Evolutionary conservation across 2,329 filamentous ascomycete genomes (phyloP).

Genomic region (Stagonosporopsis vannaccii): DNA sequence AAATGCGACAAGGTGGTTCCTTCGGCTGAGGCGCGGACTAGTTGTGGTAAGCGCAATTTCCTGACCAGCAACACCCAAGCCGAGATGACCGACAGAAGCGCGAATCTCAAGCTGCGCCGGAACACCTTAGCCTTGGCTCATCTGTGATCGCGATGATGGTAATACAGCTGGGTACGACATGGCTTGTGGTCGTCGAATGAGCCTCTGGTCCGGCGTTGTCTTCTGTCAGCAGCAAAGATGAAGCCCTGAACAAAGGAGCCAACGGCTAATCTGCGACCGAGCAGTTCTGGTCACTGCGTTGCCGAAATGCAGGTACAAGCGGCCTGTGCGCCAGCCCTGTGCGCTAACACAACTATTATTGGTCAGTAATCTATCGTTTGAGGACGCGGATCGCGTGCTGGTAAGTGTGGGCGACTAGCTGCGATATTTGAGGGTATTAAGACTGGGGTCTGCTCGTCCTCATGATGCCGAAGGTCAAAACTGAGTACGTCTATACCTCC

Average conservation of each 20-base stretch:
- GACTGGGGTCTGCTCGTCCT: slow-evolving; percentile 5
- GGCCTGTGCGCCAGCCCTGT: slow-evolving; percentile 24
- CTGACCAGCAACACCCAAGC: slow-evolving; percentile 5
- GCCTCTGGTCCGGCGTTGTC: not conserved
- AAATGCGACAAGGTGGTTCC: slow-evolving; percentile 16
- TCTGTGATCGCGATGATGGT: not conserved
- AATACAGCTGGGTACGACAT: not conserved
- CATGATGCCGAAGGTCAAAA: not conserved
- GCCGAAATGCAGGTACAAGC: slow-evolving; percentile 34
- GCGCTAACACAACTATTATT: slow-evolving; percentile 23
- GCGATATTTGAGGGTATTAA: slow-evolving; percentile 22
- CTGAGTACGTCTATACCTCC: not conserved
- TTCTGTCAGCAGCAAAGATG: slow-evolving; percentile 15
- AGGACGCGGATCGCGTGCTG: slow-evolving; percentile 21
- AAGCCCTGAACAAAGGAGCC: slow-evolving; percentile 14
- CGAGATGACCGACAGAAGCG: slow-evolving; percentile 4
- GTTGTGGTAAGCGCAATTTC: slow-evolving; percentile 18
- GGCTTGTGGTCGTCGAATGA: not conserved
- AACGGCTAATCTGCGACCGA: slow-evolving; percentile 27
- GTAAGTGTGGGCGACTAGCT: slow-evolving; percentile 22
- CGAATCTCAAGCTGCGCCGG: not conserved
- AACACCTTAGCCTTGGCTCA: not conserved
- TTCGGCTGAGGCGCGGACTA: slow-evolving; percentile 16
- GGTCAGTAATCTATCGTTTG: slow-evolving; percentile 25
- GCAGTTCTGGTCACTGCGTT: slow-evolving; percentile 14